Percentiles rank a stretch among this genome's conserved stretches.
Conservation (phyloP, 2,329 filamentous ascomycete genomes). For the Phaeosphaeriaceae sp. region DNA sequence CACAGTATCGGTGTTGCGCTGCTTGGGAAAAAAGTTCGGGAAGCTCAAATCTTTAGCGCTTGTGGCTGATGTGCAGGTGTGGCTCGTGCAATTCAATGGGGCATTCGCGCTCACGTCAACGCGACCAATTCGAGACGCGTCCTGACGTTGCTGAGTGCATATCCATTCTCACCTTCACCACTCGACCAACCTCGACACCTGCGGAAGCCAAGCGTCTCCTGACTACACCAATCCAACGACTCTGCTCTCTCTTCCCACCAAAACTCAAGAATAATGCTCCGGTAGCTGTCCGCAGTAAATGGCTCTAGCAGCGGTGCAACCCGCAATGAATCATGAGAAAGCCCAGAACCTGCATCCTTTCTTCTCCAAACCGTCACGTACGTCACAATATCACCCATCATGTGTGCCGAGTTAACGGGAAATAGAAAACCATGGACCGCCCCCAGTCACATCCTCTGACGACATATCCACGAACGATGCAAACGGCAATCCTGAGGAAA, state of each 20-base stretch:
- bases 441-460: constrained; percentile 9
- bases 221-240: background rate
- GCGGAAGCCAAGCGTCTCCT: background rate
- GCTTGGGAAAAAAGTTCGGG: constrained; percentile 30
- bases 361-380: constrained; percentile 40
- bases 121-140: constrained; percentile 14
- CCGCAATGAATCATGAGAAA: constrained; percentile 48
- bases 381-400: background rate
- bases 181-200: constrained; percentile 10
- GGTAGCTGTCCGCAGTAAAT: constrained; percentile 36
- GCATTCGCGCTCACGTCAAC: constrained; percentile 19
- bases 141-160: background rate
- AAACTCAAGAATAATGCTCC: constrained; percentile 16
- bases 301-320: constrained; percentile 46
- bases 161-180: background rate
- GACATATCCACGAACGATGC: constrained; percentile 15
- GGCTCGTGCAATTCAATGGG: background rate
- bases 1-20: constrained; percentile 14
- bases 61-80: constrained; percentile 2
- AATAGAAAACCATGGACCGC: constrained; percentile 21
- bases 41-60: constrained; percentile 18
- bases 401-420: constrained; percentile 7
- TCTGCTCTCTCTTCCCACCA: background rate
- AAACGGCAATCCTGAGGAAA: constrained; percentile 30
- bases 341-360: constrained; percentile 49